Conservation (phyloP, 345 rosid genomes). For the Melaleuca quinquenervia region DNA sequence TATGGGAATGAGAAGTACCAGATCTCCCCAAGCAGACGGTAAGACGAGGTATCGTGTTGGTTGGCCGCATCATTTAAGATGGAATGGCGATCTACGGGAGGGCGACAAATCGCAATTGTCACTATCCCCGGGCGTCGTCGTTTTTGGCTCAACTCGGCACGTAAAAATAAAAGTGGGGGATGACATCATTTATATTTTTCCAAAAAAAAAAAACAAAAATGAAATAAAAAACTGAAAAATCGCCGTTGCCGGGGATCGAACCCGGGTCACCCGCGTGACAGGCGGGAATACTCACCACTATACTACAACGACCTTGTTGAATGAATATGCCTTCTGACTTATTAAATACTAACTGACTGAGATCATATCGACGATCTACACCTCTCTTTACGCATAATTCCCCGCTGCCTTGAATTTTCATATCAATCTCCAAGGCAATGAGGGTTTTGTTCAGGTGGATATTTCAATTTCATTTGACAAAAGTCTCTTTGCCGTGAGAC, state of each 20-base stretch:
- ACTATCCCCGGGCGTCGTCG: neutral
- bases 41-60: too few relatives aligned
- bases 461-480: too few relatives aligned
- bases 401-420: too few relatives aligned
- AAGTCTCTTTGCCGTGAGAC: too few relatives aligned
- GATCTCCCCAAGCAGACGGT: neutral
- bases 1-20: neutral
- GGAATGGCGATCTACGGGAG: too few relatives aligned
- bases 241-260: slow-evolving; percentile 98
- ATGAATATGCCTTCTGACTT: fast-evolving
- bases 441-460: too few relatives aligned
- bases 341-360: neutral
- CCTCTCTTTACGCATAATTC: too few relatives aligned
- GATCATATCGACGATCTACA: too few relatives aligned
- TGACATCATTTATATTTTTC: too few relatives aligned
- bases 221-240: fast-evolving
- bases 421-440: too few relatives aligned
- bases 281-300: slow-evolving; percentile 96
- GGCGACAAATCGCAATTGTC: neutral
- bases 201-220: neutral
- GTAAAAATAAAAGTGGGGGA: too few relatives aligned
- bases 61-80: neutral
- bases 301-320: slow-evolving; percentile 55
- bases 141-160: neutral
- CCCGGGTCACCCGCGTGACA: slow-evolving; percentile 97